phyloP scores from a whole-genome alignment of 768 basidiomycete genomes.

The Coprinellus micaceus region DNA sequence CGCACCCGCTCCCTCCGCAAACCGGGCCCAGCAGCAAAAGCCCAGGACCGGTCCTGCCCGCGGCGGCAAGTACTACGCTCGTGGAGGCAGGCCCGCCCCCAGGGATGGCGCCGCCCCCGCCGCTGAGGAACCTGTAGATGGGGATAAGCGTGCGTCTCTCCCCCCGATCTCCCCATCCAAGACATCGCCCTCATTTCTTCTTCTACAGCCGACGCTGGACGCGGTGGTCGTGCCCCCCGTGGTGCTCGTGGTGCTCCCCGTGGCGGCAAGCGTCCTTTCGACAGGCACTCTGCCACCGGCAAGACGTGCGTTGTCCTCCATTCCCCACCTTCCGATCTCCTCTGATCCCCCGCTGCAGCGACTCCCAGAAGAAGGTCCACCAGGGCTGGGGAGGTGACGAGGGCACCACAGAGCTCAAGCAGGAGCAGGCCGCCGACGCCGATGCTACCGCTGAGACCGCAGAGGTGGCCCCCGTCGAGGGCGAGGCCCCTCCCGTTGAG shows the following conservation, averaged over 20 bases:
- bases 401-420: conserved; percentile 76
- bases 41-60: conserved; percentile 40
- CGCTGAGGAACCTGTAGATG: conserved; percentile 26
- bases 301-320: conserved; percentile 54
- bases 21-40: conserved; percentile 44
- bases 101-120: conserved; percentile 28
- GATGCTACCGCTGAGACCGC: conserved; percentile 60
- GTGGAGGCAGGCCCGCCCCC: conserved; percentile 44
- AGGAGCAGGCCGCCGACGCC: conserved; percentile 67
- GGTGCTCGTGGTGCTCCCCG: conserved; percentile 46
- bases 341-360: conserved; percentile 44
- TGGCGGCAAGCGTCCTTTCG: conserved; percentile 69
- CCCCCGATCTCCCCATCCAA: conserved; percentile 10
- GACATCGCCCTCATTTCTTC: conserved; percentile 11
- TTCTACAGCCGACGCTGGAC: conserved; percentile 41
- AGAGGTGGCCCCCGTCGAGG: conserved; percentile 32
- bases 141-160: conserved; percentile 33
- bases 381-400: conserved; percentile 96
- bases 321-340: conserved; percentile 13
- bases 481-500: conserved; percentile 28
- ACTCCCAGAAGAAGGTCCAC: conserved; percentile 92
- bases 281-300: conserved; percentile 84
- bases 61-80: conserved; percentile 62
- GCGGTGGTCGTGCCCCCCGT: conserved; percentile 49
- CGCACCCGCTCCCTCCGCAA: conserved; percentile 17